Conservation (phyloP, 371 early-diverging fungal species). For the Mortierella sp. region DNA sequence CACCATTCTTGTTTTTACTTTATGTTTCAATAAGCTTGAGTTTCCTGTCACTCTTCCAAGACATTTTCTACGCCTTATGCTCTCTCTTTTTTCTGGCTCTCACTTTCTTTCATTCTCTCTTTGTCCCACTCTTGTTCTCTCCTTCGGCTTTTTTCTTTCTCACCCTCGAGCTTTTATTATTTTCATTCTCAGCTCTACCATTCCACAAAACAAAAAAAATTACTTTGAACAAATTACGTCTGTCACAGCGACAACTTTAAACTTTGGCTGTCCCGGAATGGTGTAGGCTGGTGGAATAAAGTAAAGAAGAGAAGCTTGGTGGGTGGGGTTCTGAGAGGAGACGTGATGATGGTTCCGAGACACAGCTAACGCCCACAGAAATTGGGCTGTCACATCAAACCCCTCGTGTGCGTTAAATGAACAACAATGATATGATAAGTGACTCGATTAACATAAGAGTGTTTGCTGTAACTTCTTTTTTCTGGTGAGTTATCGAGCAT, state of each 20-base stretch:
- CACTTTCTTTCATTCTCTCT: background rate
- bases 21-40: too few relatives aligned
- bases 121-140: background rate
- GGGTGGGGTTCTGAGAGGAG: background rate
- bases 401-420: too few relatives aligned
- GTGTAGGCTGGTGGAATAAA: background rate
- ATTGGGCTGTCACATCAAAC: too few relatives aligned
- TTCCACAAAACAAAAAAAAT: background rate
- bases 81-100: background rate
- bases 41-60: background rate
- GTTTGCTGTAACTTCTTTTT: too few relatives aligned
- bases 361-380: background rate
- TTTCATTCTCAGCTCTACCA: background rate
- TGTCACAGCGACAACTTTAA: constrained; percentile 5
- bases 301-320: too few relatives aligned
- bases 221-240: background rate
- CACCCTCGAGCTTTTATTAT: background rate
- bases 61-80: background rate
- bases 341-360: background rate
- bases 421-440: too few relatives aligned
- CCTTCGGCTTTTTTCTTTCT: background rate
- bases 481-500: too few relatives aligned
- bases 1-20: too few relatives aligned
- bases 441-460: too few relatives aligned
- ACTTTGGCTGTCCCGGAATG: background rate